Evolutionary conservation across 2,329 filamentous ascomycete genomes (phyloP), one percentile per base, ranked within the genome.

Genomic region (Beauveria caledonica): DNA sequence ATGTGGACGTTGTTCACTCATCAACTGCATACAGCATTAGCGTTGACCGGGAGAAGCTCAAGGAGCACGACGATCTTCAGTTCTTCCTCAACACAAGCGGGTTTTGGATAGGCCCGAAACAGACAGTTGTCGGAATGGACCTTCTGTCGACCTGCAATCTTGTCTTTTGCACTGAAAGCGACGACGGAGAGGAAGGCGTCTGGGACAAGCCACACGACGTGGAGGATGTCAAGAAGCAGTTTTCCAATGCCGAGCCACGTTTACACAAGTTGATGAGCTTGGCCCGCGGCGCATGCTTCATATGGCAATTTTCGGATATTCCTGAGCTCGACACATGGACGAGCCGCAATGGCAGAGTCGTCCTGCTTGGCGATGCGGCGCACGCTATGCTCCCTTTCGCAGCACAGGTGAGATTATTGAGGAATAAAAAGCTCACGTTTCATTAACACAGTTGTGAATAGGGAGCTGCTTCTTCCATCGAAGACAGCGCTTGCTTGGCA

Each of bases 351-450:
- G 44, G 53, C 25, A 45, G 19, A 7, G 27, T 56, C 1, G 53
- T 56, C 25, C 21, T 46, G 19, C 46, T 56, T 17, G 53, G 53
- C 42, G 53, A 56, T 46, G 53, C 53, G 8, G 53, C 53, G 17
- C 53, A 56, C 10, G 53, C 53, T 3, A 36, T 56, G 53, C 29
- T 46, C 17, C 42, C 53, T n/a, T 42, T 42, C 0, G 40, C 40
- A 4, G 40, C 40, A 10, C 40, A 42, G 40, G 40, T 42, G 8
- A 42, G 40, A 10, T 2, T 15, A 36, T 36, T 4, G 3, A 15
- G 2, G 5, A 0, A 5, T 6, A 6, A 36, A 2, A 36, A 5
- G n/a, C 0, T 0, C 5, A 1, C 11, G 0, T 15, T 6, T 5
- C 1, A 36, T 5, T 36, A 15, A 36, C 6, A 1, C 11, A 11